Percentiles rank a stretch among this genome's conserved stretches.
Conservation (phyloP, 2,329 filamentous ascomycete genomes). For the Phialophora tarda region DNA sequence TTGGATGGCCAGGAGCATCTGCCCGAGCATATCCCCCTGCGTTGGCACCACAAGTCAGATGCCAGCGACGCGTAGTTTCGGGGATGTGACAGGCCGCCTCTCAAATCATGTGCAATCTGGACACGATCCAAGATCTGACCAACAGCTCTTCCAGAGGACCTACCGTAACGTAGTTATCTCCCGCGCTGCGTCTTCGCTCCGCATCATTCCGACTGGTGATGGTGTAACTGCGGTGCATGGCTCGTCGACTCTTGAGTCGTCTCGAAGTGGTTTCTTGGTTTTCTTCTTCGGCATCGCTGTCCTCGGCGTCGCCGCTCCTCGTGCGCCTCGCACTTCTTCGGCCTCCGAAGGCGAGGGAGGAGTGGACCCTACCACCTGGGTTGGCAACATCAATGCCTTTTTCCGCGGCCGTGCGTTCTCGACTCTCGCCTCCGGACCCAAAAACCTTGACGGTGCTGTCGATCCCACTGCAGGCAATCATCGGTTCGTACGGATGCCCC, state of each 20-base stretch:
- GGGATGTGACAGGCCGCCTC: not conserved
- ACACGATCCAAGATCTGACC: conserved; percentile 38
- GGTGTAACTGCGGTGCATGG: conserved; percentile 65
- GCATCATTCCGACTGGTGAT: conserved; percentile 69
- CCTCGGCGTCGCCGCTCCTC: conserved; percentile 25
- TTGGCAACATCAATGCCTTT: conserved; percentile 64
- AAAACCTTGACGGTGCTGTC: conserved; percentile 73
- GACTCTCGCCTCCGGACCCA: conserved; percentile 59
- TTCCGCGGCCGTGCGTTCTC: conserved; percentile 62
- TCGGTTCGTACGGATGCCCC: conserved; percentile 71
- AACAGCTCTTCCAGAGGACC: conserved; percentile 42
- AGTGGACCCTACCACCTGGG: conserved; percentile 49
- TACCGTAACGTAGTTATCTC: conserved; percentile 64
- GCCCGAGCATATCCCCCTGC: conserved; percentile 56
- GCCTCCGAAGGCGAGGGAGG: conserved; percentile 40
- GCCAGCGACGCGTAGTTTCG: conserved; percentile 30
- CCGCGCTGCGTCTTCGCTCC: conserved; percentile 62
- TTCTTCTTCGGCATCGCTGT: conserved; percentile 25
- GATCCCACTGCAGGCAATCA: conserved; percentile 69
- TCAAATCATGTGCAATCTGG: conserved; percentile 35
- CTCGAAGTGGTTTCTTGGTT: conserved; percentile 2
- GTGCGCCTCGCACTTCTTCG: conserved; percentile 38
- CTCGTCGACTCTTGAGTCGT: conserved; percentile 62
- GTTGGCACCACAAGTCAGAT: conserved; percentile 26
- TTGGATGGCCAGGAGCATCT: conserved; percentile 51